Evolutionary conservation across 768 basidiomycete species (phyloP).

Genomic region (Ramaria rubella): DNA sequence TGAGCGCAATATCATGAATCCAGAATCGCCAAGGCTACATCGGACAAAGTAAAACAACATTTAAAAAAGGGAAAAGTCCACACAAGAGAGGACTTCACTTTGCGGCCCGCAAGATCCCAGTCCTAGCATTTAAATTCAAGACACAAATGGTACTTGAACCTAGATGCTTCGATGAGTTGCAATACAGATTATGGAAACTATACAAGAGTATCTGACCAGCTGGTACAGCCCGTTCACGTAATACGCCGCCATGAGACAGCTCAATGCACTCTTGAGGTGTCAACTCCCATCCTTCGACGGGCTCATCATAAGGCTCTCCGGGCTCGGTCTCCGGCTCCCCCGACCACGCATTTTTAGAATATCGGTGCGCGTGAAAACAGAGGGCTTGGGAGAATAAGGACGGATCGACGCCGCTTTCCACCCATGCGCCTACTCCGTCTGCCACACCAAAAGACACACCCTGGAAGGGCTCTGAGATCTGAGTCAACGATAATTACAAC

Average conservation of each 20-base stretch:
- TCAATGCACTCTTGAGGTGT: conserved; percentile 65
- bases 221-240: conserved; percentile 51
- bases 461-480: conserved; percentile 29
- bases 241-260: conserved; percentile 62
- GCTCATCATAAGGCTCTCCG: conserved; percentile 61
- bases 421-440: conserved; percentile 94
- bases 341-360: conserved; percentile 67
- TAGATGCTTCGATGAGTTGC: conserved; percentile 28
- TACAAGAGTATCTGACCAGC: conserved; percentile 19
- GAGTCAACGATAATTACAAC: background rate
- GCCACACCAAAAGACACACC: conserved; percentile 79
- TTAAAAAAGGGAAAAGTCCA: background rate
- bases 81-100: conserved; percentile 44
- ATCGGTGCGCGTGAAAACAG: conserved; percentile 79
- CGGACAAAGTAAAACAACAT: background rate
- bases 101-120: conserved; percentile 67
- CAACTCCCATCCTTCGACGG: conserved; percentile 60
- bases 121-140: conserved; percentile 62
- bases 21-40: conserved; percentile 21
- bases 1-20: conserved; percentile 19
- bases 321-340: conserved; percentile 82
- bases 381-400: conserved; percentile 86
- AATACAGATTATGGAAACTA: background rate
- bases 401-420: conserved; percentile 74
- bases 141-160: conserved; percentile 84